Evolutionary conservation across 106 monocot species (phyloP).

Genomic region (Iris macrosiphon): DNA sequence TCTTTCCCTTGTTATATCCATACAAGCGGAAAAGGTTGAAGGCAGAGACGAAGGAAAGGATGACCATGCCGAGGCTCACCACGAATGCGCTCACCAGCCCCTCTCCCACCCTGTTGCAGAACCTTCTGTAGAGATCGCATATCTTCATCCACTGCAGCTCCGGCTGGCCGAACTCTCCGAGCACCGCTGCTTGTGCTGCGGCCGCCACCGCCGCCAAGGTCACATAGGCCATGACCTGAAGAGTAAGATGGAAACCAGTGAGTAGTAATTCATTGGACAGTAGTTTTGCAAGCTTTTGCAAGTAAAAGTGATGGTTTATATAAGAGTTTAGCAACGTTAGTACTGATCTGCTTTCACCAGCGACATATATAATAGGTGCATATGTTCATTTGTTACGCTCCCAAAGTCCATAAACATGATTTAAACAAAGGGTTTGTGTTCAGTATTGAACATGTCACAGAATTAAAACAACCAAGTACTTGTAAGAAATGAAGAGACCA

Average conservation of each 20-base stretch:
- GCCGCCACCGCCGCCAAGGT: conserved; percentile 54
- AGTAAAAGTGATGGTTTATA: no score
- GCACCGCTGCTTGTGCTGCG: conserved; percentile 42
- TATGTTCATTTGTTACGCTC: no score
- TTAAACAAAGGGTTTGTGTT: no score
- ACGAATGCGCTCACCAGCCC: conserved; percentile 39
- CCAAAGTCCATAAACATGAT: no score
- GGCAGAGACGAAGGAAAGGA: conserved; percentile 55
- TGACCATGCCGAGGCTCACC: conserved; percentile 42
- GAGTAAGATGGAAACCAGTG: background rate
- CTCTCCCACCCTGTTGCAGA: conserved; percentile 59
- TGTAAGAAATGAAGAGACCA: no score
- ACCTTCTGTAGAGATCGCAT: conserved; percentile 60
- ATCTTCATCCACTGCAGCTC: conserved; percentile 87
- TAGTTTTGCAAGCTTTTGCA: no score
- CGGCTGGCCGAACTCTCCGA: conserved; percentile 45
- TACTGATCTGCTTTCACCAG: no score
- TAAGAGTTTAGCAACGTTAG: no score
- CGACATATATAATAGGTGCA: no score
- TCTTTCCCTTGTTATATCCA: conserved; percentile 19
- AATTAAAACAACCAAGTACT: no score
- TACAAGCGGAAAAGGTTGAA: conserved; percentile 82
- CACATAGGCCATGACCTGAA: conserved; percentile 67
- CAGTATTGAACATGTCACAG: no score
- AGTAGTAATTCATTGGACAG: no score